These are phyloP conservation scores for Thermothelomyces thermophilus DNA, from an alignment of 2,329 filamentous ascomycete genomes.

Conservation along the genomic window DNA sequence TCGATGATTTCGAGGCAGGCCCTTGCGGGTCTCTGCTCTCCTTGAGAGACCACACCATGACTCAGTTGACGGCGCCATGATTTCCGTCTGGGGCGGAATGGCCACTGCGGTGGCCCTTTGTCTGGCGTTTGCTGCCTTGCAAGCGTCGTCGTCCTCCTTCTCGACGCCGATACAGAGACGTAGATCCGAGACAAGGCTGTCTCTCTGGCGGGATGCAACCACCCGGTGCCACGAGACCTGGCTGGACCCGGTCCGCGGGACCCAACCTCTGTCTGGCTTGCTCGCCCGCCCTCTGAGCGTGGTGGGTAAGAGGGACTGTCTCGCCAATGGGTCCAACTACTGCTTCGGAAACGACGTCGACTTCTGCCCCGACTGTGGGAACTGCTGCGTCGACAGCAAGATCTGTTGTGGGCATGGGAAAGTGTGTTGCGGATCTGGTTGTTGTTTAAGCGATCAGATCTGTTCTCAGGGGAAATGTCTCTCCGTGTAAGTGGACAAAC, in stretches of 20 bases:
- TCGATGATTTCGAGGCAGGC: neutral
- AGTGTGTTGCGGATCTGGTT: conserved; percentile 29
- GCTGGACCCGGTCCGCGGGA: conserved; percentile 18
- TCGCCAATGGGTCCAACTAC: conserved; percentile 31
- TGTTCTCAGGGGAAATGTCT: conserved; percentile 28
- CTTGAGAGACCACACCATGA: conserved; percentile 17
- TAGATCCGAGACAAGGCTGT: neutral
- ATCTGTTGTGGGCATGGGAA: conserved; percentile 27
- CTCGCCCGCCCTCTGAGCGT: conserved; percentile 16
- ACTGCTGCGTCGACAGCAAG: conserved; percentile 26
- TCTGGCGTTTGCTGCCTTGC: neutral
- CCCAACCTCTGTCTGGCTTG: conserved; percentile 20
- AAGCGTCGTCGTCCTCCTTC: neutral
- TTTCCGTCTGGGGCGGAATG: conserved; percentile 12
- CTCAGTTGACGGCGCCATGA: conserved; percentile 18
- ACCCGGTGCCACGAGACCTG: conserved; percentile 7
- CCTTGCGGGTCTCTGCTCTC: neutral
- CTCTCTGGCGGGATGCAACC: neutral
- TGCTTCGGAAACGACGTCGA: conserved; percentile 28
- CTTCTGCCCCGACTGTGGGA: conserved; percentile 28
- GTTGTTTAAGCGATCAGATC: conserved; percentile 28
- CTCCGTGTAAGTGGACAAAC: conserved; percentile 15
- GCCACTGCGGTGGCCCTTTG: conserved; percentile 2
- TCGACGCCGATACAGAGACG: neutral
- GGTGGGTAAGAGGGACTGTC: conserved; percentile 25